Evolutionary conservation across 2,329 filamentous ascomycete species (phyloP), one percentile per base, ranked within the genome.

Genomic region (Fusarium falciforme): DNA sequence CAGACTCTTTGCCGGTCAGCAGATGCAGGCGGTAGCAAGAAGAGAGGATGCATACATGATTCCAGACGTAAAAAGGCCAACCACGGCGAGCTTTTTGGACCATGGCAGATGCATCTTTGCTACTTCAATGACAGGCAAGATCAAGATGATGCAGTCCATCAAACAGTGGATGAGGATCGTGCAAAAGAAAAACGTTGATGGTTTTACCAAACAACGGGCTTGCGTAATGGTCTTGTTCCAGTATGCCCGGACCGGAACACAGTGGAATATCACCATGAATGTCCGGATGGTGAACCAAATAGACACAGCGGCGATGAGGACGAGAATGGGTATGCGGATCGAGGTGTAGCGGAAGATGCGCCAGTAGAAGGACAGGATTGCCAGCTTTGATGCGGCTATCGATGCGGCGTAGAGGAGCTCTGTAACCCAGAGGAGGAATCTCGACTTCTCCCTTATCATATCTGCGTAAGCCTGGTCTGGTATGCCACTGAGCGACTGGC

Each of bases 241-340:
- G 54, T 80, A 82, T 0, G 76, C 77, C 16, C 78, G 76, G 0
- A 83, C 71, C 0, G 82, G 82, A 1, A 80, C 49, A 52, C 81
- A 83, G 40, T 81, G 79, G 55, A 83, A 83, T 2, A 81, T 77
- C 2, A 78, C 78, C 42, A 82, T 73, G 60, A 82, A 80, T 0
- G 78, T 81, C 12, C 79, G 64, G 9, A 80, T 65, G 3, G 71
- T 74, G 3, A 80, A 68, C 80, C 80, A 82, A 16, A 77, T 66
- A 29, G 61, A 35, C 0, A 76, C 75, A 0, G 66, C 72, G 9
- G 35, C 61, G 12, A 78, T 67, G 6, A 82, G 57, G 6, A 74
- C 40, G 0, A 75, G 58, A 16, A 81, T 80, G 6, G 79, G 72
- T 9, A 77, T 71, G 16, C 75, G 77, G 67, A 81, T 80, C 6